These are phyloP conservation scores for Cordyceps cicadae DNA, from an alignment of 2,329 filamentous ascomycete genomes.

Conservation along the genomic window DNA sequence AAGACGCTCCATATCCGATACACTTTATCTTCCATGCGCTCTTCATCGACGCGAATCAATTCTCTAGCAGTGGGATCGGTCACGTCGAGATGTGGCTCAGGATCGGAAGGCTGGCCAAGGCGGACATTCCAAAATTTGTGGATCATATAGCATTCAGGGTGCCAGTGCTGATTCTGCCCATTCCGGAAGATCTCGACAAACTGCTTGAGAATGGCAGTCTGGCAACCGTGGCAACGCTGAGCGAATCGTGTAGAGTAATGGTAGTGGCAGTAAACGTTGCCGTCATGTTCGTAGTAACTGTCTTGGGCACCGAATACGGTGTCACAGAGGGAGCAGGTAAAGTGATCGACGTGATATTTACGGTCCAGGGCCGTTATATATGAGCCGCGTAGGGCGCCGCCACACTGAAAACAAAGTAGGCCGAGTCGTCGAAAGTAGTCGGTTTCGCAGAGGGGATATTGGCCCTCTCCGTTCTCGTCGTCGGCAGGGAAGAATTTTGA, in stretches of 20 bases:
- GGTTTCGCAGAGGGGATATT: slow-evolving; percentile 94
- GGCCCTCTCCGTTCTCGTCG: slow-evolving; percentile 72
- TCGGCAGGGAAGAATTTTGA: slow-evolving; percentile 99
- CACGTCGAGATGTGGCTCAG: slow-evolving; percentile 32
- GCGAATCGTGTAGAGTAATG: slow-evolving; percentile 98
- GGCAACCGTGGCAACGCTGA: slow-evolving; percentile 91
- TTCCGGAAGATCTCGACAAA: slow-evolving; percentile 99
- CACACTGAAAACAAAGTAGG: slow-evolving; percentile 84
- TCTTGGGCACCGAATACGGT: slow-evolving; percentile 98
- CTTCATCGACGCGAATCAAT: slow-evolving; percentile 73
- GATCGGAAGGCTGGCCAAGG: slow-evolving; percentile 52
- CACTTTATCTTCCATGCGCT: slow-evolving; percentile 94
- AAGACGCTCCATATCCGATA: slow-evolving; percentile 97
- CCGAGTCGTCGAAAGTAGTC: slow-evolving; percentile 94
- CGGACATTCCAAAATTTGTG: slow-evolving; percentile 99
- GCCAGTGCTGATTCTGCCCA: slow-evolving; percentile 97
- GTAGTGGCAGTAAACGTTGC: slow-evolving; percentile 94
- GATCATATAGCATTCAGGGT: slow-evolving; percentile 99
- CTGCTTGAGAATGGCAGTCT: slow-evolving; percentile 95
- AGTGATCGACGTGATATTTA: slow-evolving; percentile 99
- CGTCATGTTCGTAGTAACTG: slow-evolving; percentile 97
- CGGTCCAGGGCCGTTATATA: slow-evolving; percentile 97
- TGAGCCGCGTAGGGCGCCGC: slow-evolving; percentile 84
- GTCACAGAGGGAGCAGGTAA: slow-evolving; percentile 92
- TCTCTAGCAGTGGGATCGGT: slow-evolving; percentile 58